These are phyloP conservation scores for Zanthoxylum bungeanum DNA, from an alignment of 345 rosid species.

Conservation along the genomic window DNA sequence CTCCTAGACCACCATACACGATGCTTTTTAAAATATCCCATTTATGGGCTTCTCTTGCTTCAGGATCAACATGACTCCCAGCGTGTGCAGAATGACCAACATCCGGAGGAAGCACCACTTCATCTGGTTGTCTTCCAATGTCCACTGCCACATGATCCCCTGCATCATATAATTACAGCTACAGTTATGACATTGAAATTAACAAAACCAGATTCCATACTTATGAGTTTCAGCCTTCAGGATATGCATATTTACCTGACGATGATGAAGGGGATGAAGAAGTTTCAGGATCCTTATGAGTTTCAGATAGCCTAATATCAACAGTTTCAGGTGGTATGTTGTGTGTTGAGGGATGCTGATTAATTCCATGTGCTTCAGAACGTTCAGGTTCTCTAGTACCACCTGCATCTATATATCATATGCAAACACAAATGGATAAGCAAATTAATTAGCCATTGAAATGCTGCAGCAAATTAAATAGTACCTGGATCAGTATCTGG, in stretches of 20 bases:
- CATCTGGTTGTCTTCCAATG: conserved; percentile 14
- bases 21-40: conserved; percentile 76
- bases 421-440: no score
- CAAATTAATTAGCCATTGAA: not conserved
- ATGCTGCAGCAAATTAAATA: not conserved
- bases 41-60: conserved; percentile 25
- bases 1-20: conserved; percentile 79
- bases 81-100: not conserved
- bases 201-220: not conserved
- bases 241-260: no score
- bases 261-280: not conserved
- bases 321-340: not conserved
- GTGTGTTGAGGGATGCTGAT: not conserved
- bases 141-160: no score
- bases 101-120: not conserved
- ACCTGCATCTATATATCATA: not conserved
- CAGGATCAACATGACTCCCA: no score
- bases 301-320: not conserved
- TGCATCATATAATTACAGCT: conserved; percentile 20
- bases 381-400: no score
- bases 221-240: no score
- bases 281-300: not conserved
- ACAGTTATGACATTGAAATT: not conserved
- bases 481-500: not conserved
- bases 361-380: not conserved